Evolutionary conservation across 306 rosid genomes (phyloP), one percentile per base, ranked within the genome.

Genomic region (Luffa aegyptiaca): DNA sequence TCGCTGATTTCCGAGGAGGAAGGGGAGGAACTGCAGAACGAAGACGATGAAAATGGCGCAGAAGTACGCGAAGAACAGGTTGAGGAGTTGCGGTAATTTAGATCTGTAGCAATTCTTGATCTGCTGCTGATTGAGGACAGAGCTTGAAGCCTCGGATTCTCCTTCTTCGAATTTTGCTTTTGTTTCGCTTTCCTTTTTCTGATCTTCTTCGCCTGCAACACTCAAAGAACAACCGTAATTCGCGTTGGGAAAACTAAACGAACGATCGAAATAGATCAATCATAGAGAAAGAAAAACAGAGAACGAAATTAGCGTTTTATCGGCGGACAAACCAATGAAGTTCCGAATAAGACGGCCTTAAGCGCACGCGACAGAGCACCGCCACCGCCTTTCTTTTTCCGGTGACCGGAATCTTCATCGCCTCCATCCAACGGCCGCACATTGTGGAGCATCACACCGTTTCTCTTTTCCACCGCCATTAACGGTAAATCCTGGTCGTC

Each of bases 161-260:
- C 75, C 37, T 20, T n/a, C 5, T 41, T 69, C 37, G 55, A 20
- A 44, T 44, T 44, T 44, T 44, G n/a, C 10, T 69, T 44, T 11
- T 69, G 37, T 69, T 44, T 69, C 3, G 10, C 55, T 42, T 44
- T 69, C 10, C 18, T 69, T 44, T 69, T 44, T 20, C 55, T 20
- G 36, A 69, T 69, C 75, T 69, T 69, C 55, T 69, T 42, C 55
- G 75, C 75, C 75, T 69, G 55, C 37, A 44, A 69, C 74, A 41
- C 13, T 1, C 51, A 9, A n/a, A 41, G 31, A 39, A 8, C 36
- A 52, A 14, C 33, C 63, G 65, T 10, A 10, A 8, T 59, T 26
- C 11, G 5, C 65, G 65, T 26, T 16, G 26, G 37, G 33, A 59
- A 20, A 59, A 26, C 1, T n/a, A 2, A n/a, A 37, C 12, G 21